Base-by-base conservation (phyloP, 192 early-diverging fungal genomes). In the Cladochytrium replicatum region DNA sequence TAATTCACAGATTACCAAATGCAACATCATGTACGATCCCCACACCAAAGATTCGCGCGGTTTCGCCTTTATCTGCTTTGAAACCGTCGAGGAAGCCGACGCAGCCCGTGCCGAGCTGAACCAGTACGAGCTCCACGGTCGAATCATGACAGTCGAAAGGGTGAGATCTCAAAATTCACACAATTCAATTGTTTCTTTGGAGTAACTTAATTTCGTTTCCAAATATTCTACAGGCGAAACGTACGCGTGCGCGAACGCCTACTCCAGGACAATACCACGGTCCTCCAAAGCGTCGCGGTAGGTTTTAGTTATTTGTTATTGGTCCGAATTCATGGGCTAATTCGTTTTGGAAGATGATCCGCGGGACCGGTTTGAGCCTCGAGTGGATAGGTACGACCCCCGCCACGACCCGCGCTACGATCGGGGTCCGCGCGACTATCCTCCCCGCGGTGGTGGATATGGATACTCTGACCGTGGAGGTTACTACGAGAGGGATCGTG, bases 191-290 rank as follows among this genome's bases (percentile, higher is more conserved):
- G 2, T 15, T 4, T 52, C 13, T 64, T 28, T 24, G n/a, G n/a
- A n/a, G n/a, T n/a, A n/a, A n/a, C n/a, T n/a, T n/a, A n/a, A n/a
- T n/a, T n/a, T n/a, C n/a, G n/a, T n/a, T n/a, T n/a, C n/a, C n/a
- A n/a, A n/a, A n/a, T n/a, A n/a, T 43, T 29, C 23, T 29, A 2
- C 46, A 85, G 81, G 86, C 86, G 29, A 80, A 77, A 46, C 69
- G 86, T 32, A 57, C 64, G 32, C 55, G 77, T 39, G 73, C 86
- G 4, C 66, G 86, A 43, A 81, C 83, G 22, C 86, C 86, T 26
- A 88, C 86, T 38, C 86, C 86, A 39, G 86, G 86, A 11, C 74
- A 72, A 21, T 88, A 88, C 67, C 73, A 75, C 57, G 86, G 86
- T 19, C 83, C 84, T 29, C 82, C 82, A 40, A 84, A 83, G 46